These are phyloP conservation scores for Solanum infundibuliforme DNA, from an alignment of 257 asterid genomes.

Conservation along the genomic window DNA sequence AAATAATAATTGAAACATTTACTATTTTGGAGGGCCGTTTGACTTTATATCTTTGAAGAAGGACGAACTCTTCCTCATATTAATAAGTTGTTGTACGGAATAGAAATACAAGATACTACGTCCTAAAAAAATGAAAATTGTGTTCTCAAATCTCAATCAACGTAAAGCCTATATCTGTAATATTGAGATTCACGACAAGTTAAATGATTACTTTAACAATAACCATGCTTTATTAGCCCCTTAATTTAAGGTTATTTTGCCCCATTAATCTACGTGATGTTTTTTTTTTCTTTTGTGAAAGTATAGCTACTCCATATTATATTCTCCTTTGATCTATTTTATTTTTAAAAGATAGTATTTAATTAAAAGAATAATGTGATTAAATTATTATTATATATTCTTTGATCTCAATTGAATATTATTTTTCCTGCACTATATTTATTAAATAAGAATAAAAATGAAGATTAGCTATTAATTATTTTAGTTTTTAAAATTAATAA, in stretches of 20 bases:
- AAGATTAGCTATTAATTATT: neutral
- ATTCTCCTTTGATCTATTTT: neutral
- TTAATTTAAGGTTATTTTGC: constrained; percentile 1
- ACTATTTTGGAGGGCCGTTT: neutral
- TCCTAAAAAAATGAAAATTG: neutral
- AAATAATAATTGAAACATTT: neutral
- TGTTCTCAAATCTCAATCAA: neutral
- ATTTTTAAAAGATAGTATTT: too few relatives aligned
- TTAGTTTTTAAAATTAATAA: neutral
- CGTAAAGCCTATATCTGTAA: neutral
- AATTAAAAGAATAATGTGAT: too few relatives aligned
- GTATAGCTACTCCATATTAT: neutral
- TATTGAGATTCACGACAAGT: neutral
- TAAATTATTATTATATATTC: neutral
- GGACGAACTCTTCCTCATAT: neutral
- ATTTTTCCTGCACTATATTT: neutral
- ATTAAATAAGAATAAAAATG: neutral
- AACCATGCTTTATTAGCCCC: neutral
- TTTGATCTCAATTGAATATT: neutral
- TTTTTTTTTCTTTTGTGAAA: neutral
- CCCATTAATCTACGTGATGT: constrained; percentile 5
- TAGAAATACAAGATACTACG: neutral
- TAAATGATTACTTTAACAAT: neutral
- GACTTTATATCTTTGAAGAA: too few relatives aligned
- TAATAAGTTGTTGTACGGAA: neutral